These are phyloP conservation scores for Leucaena leucocephala DNA, from an alignment of 306 rosid species.

Conservation along the genomic window DNA sequence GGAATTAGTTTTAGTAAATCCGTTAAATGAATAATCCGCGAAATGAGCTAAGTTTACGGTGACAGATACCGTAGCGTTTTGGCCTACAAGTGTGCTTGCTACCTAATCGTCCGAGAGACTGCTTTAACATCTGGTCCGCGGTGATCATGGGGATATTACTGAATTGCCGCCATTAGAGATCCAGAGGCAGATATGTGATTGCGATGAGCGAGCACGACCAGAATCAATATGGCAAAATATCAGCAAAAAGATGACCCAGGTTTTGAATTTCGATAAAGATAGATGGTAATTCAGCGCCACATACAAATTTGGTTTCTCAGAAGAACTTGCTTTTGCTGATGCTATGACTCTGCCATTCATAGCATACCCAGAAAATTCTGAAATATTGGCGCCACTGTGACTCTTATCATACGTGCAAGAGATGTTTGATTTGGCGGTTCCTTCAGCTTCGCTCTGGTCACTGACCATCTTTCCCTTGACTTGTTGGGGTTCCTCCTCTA, in stretches of 20 bases:
- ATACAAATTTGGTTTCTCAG: constrained; percentile 6
- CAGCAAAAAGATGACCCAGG: constrained; percentile 39
- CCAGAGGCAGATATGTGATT: constrained; percentile 25
- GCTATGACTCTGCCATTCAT: not conserved
- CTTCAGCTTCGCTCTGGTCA: constrained; percentile 1
- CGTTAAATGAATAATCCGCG: no score
- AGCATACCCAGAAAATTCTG: not conserved
- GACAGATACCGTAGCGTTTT: no score
- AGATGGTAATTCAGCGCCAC: constrained; percentile 20
- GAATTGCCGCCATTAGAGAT: constrained; percentile 29
- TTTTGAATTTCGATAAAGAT: constrained; percentile 2
- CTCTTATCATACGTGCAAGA: not conserved
- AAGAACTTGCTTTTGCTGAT: not conserved
- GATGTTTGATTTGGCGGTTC: not conserved
- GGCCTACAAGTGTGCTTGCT: not conserved
- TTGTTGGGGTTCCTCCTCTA: constrained; percentile 12
- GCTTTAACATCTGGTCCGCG: not conserved
- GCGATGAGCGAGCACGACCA: constrained; percentile 30
- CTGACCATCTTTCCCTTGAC: constrained; percentile 12
- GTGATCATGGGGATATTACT: constrained; percentile 24
- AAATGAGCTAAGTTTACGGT: no score
- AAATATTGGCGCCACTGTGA: not conserved
- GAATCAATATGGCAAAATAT: constrained; percentile 39
- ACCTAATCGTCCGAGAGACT: not conserved
- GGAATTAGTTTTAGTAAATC: no score